Evolutionary conservation across 2,329 filamentous ascomycete species (phyloP).

Genomic region (Sporothrix humicola): DNA sequence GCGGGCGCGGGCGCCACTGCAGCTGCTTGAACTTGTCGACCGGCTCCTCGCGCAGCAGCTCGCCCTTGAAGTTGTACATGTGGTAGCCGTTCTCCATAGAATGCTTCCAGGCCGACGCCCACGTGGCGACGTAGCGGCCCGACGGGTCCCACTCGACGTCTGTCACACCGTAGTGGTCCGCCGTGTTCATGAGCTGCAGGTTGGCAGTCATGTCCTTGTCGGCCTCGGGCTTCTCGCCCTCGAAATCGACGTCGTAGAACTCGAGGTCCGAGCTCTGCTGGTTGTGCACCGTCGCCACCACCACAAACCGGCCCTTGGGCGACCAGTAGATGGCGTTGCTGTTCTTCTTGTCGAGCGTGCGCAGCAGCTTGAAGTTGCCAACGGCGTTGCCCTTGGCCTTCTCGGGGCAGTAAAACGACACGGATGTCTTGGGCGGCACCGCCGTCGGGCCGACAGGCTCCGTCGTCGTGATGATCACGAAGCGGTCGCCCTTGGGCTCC

Average conservation of each 20-base stretch:
- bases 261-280: slow-evolving; percentile 94
- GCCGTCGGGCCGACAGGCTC: slow-evolving; percentile 79
- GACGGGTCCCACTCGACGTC: slow-evolving; percentile 98
- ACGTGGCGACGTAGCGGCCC: slow-evolving; percentile 90
- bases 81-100: slow-evolving; percentile 99
- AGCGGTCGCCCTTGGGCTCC: slow-evolving; percentile 97
- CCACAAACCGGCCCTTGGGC: slow-evolving; percentile 90
- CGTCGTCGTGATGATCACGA: slow-evolving; percentile 93
- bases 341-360: slow-evolving; percentile 98
- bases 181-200: slow-evolving; percentile 89
- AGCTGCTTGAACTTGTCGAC: slow-evolving; percentile 99
- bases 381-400: slow-evolving; percentile 81
- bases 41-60: slow-evolving; percentile 84
- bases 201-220: slow-evolving; percentile 96
- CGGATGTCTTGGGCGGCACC: slow-evolving; percentile 89
- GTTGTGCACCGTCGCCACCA: slow-evolving; percentile 90
- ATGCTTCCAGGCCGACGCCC: slow-evolving; percentile 95
- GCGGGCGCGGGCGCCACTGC: slow-evolving; percentile 88
- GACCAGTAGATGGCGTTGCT: slow-evolving; percentile 99
- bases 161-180: slow-evolving; percentile 96
- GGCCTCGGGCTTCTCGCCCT: slow-evolving; percentile 90
- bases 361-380: slow-evolving; percentile 95
- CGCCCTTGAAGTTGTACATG: slow-evolving; percentile 94
- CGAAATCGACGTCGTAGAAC: slow-evolving; percentile 97
- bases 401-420: slow-evolving; percentile 96